Evolutionary conservation across 768 basidiomycete genomes (phyloP).

Genomic region (Galerina marginata): DNA sequence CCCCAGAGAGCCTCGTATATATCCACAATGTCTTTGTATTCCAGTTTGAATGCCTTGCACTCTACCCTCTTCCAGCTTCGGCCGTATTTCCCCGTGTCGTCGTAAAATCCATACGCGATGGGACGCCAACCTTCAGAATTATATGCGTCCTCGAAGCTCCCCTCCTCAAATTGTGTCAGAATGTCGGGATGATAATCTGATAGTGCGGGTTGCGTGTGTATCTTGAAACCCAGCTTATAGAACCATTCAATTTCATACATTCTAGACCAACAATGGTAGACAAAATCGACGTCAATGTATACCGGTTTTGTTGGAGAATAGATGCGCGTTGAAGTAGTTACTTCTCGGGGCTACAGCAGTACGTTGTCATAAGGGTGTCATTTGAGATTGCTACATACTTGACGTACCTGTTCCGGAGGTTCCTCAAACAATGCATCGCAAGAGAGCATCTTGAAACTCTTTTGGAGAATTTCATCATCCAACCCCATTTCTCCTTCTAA

Average conservation of each 20-base stretch:
- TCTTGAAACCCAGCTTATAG: constrained; percentile 16
- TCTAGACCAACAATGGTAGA: constrained; percentile 7
- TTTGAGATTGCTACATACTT: no score
- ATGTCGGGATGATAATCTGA: no score
- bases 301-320: constrained; percentile 13
- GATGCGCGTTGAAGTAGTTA: constrained; percentile 5
- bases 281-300: constrained; percentile 18
- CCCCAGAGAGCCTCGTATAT: no score
- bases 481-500: not conserved
- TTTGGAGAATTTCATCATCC: not conserved
- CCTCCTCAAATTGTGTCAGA: no score
- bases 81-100: not conserved
- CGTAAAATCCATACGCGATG: constrained; percentile 10
- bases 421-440: no score
- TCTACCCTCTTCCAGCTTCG: no score
- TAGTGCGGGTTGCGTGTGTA: constrained; percentile 1
- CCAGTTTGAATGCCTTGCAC: no score
- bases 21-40: no score
- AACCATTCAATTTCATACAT: constrained; percentile 9
- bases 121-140: constrained; percentile 16
- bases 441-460: no score
- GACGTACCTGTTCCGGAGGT: no score
- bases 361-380: no score
- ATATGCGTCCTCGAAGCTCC: not conserved
- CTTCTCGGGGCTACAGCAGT: no score